Base-by-base conservation (phyloP, 2,329 filamentous ascomycete species). In the Trichoderma cornu-damae region DNA sequence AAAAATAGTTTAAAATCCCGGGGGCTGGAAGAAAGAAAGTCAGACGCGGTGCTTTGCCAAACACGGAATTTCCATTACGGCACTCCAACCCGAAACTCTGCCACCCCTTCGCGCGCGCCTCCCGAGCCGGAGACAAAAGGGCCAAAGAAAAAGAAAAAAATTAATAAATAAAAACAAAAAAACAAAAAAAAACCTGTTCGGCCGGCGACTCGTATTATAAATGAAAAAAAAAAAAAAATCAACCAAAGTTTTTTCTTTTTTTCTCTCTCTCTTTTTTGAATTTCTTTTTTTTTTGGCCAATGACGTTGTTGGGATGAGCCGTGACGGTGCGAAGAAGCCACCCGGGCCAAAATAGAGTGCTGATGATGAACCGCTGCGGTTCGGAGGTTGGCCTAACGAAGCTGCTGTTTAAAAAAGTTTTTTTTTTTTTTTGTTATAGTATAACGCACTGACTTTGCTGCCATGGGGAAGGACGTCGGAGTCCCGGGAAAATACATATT, bases 51-150 rank as follows among this genome's bases (percentile, higher is more conserved):
- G 50, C 57, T 48, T 59, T 59, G 43, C 50, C 57, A 35, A 55
- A 49, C 35, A 30, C 42, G 50, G 57, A 59, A 56, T 59, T 59
- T 59, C 57, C 20, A 59, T 59, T 59, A 59, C 57, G 51, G 51
- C 50, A 59, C 51, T 49, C 44, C 24, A 42, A 59, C 56, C 43
- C n/a, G n/a, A n/a, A 53, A 30, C 18, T 40, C 43, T 18, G 22
- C 30, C 22, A 16, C 24, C 24, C 53, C 42, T n/a, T n/a, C n/a
- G n/a, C n/a, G n/a, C 53, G 26, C 57, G 52, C 44, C 57, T 50
- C 50, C 57, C 57, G 57, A 38, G 30, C 50, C 38, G 50, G 28
- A 53, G 50, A 7, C 18, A 26, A 11, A 18, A 37, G 11, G 32
- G 28, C 24, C n/a, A n/a, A n/a, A n/a, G n/a, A n/a, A n/a, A n/a